Base-by-base conservation (phyloP, 768 basidiomycete species). In the Cystobasidium ongulense region DNA sequence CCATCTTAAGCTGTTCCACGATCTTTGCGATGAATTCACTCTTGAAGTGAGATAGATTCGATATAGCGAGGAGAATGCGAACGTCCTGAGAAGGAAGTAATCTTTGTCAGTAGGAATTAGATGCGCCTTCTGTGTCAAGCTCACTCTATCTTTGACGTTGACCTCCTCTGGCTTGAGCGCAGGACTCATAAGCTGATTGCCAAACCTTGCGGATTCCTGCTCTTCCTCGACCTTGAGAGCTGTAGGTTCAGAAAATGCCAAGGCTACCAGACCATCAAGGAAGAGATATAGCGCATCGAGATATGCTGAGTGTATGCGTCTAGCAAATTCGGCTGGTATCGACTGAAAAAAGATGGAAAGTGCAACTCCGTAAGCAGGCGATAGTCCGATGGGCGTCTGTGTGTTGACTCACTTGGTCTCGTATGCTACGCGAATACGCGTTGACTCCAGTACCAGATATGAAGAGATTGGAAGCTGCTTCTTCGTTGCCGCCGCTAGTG, bases 211-310 rank as follows among this genome's bases (percentile, higher is more conserved):
- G 2, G 63, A 17, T 35, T 4, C 18, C 63, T 4, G 11, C 5
- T 36, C 31, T 4, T 4, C 31, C 17, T 50, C n/a, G 39, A 71
- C 38, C 62, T 46, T 43, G 29, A 68, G 50, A 13, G 68, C 11
- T 13, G 31, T 75, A 25, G 76, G 66, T 39, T 76, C 78, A 35
- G 86, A 81, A 35, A 85, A 89, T 17, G 90, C 90, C 23, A 95
- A 84, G 53, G 87, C 86, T 23, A 91, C 87, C 64, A 95, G 82
- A 1, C 94, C 92, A 78, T 95, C 92, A 46, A 96, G 82, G 78
- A 95, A 88, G 18, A 88, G 88, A 79, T 94, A 92, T 35, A 93
- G 78, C 0, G 87, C 85, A 79, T 97, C 93, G 77, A 94, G 80
- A 82, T 95, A 96, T 0, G 91, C 86, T 78, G 87, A 89, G 11